Evolutionary conservation across 257 asterid genomes (phyloP).

Genomic region (Nicotiana tabacum): DNA sequence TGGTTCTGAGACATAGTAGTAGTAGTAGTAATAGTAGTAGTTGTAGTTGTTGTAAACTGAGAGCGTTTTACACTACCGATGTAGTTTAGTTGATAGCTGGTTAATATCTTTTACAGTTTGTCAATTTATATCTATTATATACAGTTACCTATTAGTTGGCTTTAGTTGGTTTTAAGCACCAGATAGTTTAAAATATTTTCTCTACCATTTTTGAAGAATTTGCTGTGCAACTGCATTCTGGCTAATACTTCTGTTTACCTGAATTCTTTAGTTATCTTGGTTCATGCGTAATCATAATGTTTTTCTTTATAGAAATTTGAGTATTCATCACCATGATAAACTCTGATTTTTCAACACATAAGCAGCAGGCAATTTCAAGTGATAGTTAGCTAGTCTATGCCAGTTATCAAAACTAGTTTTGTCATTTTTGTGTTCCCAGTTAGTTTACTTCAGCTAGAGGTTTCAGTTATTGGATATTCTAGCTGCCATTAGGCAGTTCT

Average conservation of each 20-base stretch:
- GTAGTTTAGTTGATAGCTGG: background rate
- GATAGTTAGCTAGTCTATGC: background rate
- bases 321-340: background rate
- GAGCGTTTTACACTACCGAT: background rate
- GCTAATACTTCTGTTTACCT: background rate
- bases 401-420: background rate
- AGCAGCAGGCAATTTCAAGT: background rate
- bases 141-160: background rate
- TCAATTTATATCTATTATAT: background rate
- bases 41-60: no score
- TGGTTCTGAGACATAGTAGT: no score
- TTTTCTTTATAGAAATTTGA: background rate
- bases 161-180: background rate
- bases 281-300: background rate
- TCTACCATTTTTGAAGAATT: no score
- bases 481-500: background rate
- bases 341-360: background rate
- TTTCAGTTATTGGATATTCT: background rate
- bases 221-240: background rate
- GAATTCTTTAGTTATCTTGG: background rate
- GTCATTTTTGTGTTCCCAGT: background rate
- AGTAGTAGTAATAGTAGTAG: no score
- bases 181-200: background rate
- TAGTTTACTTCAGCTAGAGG: background rate
- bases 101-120: background rate